Evolutionary conservation across 1,284 basidiomycete species (phyloP), one percentile per base, ranked within the genome.

Genomic region (Butyriboletus appendiculatus): DNA sequence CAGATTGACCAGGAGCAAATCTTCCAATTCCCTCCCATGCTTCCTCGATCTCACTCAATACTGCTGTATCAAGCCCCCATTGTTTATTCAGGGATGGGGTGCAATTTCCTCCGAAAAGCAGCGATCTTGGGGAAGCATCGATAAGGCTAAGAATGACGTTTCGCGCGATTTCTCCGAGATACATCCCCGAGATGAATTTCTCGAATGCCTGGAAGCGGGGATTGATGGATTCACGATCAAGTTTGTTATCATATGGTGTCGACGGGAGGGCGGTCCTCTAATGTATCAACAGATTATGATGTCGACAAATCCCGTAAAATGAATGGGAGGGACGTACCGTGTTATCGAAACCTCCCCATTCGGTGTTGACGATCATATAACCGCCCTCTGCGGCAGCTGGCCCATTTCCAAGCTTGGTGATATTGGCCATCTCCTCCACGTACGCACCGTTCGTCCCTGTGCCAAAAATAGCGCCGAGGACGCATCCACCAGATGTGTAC

Each of bases 101-200:
- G 1, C 88, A 87, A 63, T 82, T 85, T 4, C 97, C 96, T 53
- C 78, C 73, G 73, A 99, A 98, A 30, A 98, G 78, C 18, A 91
- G 65, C 6, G 88, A 72, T 52, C 76, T 77, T 1, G 89, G 89
- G 16, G 81, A 73, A 5, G 88, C 84, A 69, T 98, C 96, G 64
- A 98, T 81, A 57, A 99, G 78, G 56, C 93, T 83, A 30, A 96
- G 78, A 45, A 98, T 78, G 58, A 97, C 78, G 65, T 92, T 91
- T 46, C 96, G 88, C 20, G 89, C 84, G 60, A 98, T 85, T 75
- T 99, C 96, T 55, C 96, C 96, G 38, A 98, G 85, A 73, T 99
- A 98, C 96, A 99, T 98, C 56, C 97, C 97, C 3, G 94, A 97
- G 61, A 99, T 92, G 78, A 98, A 94, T 77, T 99, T 99, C 73